Evolutionary conservation across 768 basidiomycete genomes (phyloP).

Genomic region (Tylopilus cervinicoccineus): DNA sequence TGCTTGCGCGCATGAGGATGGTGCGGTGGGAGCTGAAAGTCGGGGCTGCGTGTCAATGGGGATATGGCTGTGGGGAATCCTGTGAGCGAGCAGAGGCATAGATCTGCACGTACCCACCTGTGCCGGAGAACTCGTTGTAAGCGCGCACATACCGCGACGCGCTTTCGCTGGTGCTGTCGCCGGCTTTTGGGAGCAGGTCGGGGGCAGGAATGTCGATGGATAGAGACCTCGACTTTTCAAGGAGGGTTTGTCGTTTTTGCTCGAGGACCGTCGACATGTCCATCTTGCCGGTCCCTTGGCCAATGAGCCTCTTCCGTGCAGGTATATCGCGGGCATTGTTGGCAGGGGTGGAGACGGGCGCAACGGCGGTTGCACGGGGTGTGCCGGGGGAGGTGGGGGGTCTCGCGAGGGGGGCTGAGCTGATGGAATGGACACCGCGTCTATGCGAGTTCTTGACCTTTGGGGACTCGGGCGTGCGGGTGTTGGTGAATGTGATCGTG

Average conservation of each 20-base stretch:
- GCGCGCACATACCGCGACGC: conserved; percentile 29
- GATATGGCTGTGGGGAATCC: conserved; percentile 3
- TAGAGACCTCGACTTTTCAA: conserved; percentile 52
- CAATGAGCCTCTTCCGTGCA: conserved; percentile 53
- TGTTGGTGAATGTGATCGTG: conserved; percentile 85
- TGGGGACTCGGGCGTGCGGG: conserved; percentile 47
- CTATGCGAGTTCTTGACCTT: conserved; percentile 46
- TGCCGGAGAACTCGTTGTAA: conserved; percentile 26
- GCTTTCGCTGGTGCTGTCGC: conserved; percentile 1
- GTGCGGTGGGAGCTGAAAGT: conserved; percentile 49
- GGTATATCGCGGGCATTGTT: conserved; percentile 31
- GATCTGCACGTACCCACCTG: conserved; percentile 11
- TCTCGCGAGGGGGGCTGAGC: conserved; percentile 74
- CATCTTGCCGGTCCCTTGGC: conserved; percentile 35
- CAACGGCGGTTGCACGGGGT: conserved; percentile 35
- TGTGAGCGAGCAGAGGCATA: conserved; percentile 7
- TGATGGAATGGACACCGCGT: conserved; percentile 76
- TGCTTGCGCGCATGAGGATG: conserved; percentile 80
- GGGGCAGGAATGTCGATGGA: conserved; percentile 59
- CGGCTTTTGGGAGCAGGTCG: conserved; percentile 37
- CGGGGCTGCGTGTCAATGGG: conserved; percentile 45
- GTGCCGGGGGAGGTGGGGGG: conserved; percentile 82
- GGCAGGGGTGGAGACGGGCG: conserved; percentile 18
- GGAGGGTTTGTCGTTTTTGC: conserved; percentile 48
- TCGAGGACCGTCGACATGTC: conserved; percentile 48